A percentile compares a stretch with the other conserved stretches of the same genome.
Conservation (phyloP, 805 yeast genomes). For the Candida insectalens region DNA sequence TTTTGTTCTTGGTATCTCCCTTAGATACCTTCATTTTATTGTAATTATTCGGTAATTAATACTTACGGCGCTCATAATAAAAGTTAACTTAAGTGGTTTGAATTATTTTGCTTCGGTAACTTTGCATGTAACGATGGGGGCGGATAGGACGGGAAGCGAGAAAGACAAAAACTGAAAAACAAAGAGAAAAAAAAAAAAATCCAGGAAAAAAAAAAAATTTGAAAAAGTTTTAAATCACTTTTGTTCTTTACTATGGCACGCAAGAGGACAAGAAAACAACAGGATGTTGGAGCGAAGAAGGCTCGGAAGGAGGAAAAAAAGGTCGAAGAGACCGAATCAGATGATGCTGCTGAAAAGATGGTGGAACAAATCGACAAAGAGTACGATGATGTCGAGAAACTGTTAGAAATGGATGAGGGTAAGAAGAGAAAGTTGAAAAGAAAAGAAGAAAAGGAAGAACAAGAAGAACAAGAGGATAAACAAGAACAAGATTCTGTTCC, state of each 20-base stretch:
- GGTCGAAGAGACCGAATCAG: slow-evolving; percentile 4
- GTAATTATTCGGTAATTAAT: no score
- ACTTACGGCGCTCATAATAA: slow-evolving; percentile 1
- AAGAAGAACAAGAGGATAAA: slow-evolving; percentile 1
- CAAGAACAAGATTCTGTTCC: not conserved
- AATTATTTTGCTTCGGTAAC: slow-evolving; percentile 1
- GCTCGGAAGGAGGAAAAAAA: slow-evolving; percentile 1
- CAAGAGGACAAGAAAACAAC: not conserved
- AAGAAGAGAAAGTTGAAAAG: slow-evolving; percentile 12
- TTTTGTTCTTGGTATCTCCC: slow-evolving; percentile 3
- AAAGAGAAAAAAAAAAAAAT: not conserved
- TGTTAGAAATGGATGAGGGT: slow-evolving; percentile 23
- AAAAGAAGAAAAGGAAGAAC: slow-evolving; percentile 20
- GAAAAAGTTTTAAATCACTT: not conserved
- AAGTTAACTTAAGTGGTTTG: no score
- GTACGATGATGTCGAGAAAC: slow-evolving; percentile 45
- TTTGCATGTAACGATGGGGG: no score
- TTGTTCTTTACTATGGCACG: slow-evolving; percentile 3
- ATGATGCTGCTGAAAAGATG: slow-evolving; percentile 29
- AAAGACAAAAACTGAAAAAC: no score
- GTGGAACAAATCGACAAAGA: slow-evolving; percentile 48
- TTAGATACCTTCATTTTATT: no score
- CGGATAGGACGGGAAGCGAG: no score
- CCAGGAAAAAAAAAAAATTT: slow-evolving; percentile 1
- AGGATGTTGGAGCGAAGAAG: slow-evolving; percentile 1